Percentiles rank a stretch among this genome's conserved stretches.
Evolutionary conservation across 148 eudicot genomes (phyloP).

Genomic region (Rheum nobile): DNA sequence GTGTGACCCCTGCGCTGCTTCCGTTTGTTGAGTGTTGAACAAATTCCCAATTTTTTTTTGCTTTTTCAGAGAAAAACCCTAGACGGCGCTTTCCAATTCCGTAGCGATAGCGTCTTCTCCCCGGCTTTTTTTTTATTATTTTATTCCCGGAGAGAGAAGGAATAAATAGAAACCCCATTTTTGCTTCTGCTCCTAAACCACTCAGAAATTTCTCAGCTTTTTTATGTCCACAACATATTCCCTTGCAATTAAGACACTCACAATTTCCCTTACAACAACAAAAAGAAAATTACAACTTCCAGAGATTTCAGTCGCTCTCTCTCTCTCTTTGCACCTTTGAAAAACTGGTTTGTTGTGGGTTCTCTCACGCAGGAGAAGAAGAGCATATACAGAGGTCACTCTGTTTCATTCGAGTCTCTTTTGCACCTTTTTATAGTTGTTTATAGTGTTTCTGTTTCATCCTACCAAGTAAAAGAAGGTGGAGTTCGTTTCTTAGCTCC

Average conservation of each 20-base stretch:
- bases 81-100: conserved; percentile 3
- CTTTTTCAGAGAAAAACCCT: not conserved
- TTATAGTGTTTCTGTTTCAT: not conserved
- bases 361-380: not conserved
- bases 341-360: not conserved
- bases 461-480: not conserved
- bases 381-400: not conserved
- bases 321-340: not conserved
- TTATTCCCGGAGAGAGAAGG: not conserved
- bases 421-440: not conserved
- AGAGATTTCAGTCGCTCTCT: not conserved
- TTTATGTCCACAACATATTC: conserved; percentile 7
- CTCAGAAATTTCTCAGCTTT: not conserved
- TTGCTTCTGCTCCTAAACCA: not conserved
- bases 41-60: not conserved
- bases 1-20: not conserved
- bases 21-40: not conserved
- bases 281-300: not conserved
- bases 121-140: not conserved
- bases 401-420: not conserved
- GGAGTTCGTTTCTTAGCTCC: not conserved
- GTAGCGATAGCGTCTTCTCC: not conserved
- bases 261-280: not conserved
- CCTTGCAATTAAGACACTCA: not conserved
- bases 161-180: not conserved